Percentiles rank a stretch among this genome's conserved stretches.
Conservation (phyloP, 352 stramenopile genomes). For the Phytophthora litchii region DNA sequence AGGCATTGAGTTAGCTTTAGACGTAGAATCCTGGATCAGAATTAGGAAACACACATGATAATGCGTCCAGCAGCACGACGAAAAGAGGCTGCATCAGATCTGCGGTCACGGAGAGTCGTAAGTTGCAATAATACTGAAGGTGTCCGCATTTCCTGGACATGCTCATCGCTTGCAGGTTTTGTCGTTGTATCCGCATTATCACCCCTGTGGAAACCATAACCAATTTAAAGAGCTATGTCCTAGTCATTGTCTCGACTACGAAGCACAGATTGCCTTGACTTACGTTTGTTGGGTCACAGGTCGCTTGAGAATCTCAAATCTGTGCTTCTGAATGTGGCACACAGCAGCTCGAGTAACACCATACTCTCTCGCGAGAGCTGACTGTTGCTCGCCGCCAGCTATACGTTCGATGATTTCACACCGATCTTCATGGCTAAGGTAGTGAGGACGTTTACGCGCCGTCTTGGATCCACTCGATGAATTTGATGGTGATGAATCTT, state of each 20-base stretch:
- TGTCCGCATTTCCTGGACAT: background rate
- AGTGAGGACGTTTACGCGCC: slow-evolving; percentile 4
- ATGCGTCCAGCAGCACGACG: background rate
- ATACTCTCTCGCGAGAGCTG: slow-evolving; percentile 5
- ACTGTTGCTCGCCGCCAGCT: slow-evolving; percentile 1
- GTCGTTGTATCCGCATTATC: background rate
- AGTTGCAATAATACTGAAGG: background rate
- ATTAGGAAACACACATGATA: background rate
- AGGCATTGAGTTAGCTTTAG: background rate
- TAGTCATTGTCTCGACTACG: background rate
- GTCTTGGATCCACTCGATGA: background rate
- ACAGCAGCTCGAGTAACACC: slow-evolving; percentile 5
- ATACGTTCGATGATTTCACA: slow-evolving; percentile 9
- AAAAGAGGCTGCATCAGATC: background rate
- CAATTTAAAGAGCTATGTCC: background rate
- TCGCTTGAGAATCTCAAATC: background rate
- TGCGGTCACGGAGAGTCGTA: background rate
- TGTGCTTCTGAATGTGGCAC: slow-evolving; percentile 5
- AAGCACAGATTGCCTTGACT: background rate
- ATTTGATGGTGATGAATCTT: background rate
- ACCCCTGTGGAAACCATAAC: background rate
- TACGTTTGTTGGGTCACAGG: background rate
- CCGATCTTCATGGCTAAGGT: slow-evolving; percentile 5
- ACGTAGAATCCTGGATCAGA: background rate
- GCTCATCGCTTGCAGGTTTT: background rate